A percentile compares a stretch with the other conserved stretches of the same genome.
These are phyloP conservation scores for Zygosaccharomyces gambellarensis DNA, from an alignment of 805 yeast genomes.

Conservation along the genomic window DNA sequence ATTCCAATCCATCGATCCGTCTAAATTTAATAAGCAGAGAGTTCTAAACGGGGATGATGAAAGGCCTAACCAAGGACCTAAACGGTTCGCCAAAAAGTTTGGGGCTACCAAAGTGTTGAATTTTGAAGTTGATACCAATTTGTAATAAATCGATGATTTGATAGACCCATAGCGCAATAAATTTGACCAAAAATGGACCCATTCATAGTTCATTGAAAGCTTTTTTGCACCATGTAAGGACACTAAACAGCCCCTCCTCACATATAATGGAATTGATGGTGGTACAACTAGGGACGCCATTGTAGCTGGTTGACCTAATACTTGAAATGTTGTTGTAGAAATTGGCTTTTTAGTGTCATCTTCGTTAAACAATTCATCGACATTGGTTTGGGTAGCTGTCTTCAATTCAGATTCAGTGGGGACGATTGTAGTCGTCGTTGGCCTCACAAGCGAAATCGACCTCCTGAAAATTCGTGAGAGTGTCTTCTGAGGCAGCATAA, in stretches of 20 bases:
- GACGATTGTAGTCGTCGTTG: conserved; percentile 17
- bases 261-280: conserved; percentile 20
- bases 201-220: conserved; percentile 21
- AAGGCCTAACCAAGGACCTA: conserved; percentile 17
- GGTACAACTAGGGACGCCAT: conserved; percentile 23
- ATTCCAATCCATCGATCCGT: conserved; percentile 32
- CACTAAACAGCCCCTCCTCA: conserved; percentile 28
- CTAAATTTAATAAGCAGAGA: conserved; percentile 17
- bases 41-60: conserved; percentile 20
- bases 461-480: conserved; percentile 11
- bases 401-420: conserved; percentile 19
- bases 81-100: conserved; percentile 17
- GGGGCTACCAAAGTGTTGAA: conserved; percentile 28
- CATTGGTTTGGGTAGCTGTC: conserved; percentile 15
- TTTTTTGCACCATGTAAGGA: conserved; percentile 21
- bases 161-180: conserved; percentile 18
- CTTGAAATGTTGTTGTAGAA: conserved; percentile 15
- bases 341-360: conserved; percentile 7
- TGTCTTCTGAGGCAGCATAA: not conserved
- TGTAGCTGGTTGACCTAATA: conserved; percentile 26
- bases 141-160: conserved; percentile 21
- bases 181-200: conserved; percentile 23
- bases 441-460: conserved; percentile 22
- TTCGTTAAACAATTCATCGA: conserved; percentile 16
- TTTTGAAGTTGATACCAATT: conserved; percentile 13